Base-by-base conservation (phyloP, 2,329 filamentous ascomycete species). In the Penicillium capsulatum region DNA sequence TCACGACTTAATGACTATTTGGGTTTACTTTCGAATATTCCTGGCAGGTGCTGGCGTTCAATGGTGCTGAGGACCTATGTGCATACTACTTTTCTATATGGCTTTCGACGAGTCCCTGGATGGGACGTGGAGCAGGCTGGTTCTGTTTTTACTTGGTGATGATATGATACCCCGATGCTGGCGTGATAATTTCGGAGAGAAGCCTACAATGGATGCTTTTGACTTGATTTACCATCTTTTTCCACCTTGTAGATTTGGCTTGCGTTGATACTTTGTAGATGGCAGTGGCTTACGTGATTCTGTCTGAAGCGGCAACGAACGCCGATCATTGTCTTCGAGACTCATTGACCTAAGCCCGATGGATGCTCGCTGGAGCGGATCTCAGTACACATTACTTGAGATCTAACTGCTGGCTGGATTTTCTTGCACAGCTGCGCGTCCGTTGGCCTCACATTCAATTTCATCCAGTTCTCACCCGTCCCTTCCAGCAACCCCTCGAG, bases 121-220 rank as follows among this genome's bases (percentile, higher is more conserved):
- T 37, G 33, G 19, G 36, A 27, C 44, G 22, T 52, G 34, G 38
- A 27, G 49, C 32, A 41, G 47, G 40, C 45, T 45, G 44, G 37
- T 48, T 50, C 40, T 51, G 39, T 48, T 24, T 34, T 57, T 44
- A 34, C 47, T 47, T 29, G 39, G 48, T 51, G 47, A 57, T 49
- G 50, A 54, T 45, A 55, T 60, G 58, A 61, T 61, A 61, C 57
- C 55, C 57, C 52, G 42, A 27, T 44, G 32, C 22, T 50, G 44
- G 42, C 40, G 40, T 46, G 40, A 47, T 42, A 40, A 15, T 43
- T 20, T 40, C 33, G 27, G 24, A 46, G 37, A 44, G 32, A 39
- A 40, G 24, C 20, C 31, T 34, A 36, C 34, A 49, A 49, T 44
- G 29, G 13, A 48, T 28, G 2, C 5, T n/a, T n/a, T n/a, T n/a